A percentile compares a stretch with the other conserved stretches of the same genome.
Conservation (phyloP, 805 yeast genomes). For the Wickerhamiella dianesei region DNA sequence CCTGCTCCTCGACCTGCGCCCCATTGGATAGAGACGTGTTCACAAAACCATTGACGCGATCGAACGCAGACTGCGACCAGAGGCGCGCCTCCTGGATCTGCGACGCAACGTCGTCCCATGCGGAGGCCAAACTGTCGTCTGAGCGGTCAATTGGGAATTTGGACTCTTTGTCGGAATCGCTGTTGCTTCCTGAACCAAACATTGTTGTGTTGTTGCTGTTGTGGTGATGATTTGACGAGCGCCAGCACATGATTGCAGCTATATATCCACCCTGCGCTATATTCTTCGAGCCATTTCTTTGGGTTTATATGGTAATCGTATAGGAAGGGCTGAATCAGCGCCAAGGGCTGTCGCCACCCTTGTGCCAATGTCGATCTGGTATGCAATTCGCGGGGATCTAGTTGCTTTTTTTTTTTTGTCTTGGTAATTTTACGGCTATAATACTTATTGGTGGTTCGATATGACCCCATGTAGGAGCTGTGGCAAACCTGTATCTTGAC, state of each 20-base stretch:
- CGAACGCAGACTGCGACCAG: not conserved
- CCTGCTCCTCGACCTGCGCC: not conserved
- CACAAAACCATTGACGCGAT: constrained; percentile 1
- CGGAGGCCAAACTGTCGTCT: not conserved
- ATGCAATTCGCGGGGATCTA: no score
- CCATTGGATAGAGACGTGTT: not conserved
- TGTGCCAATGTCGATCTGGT: not conserved
- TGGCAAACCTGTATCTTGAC: no score
- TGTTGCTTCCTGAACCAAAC: not conserved
- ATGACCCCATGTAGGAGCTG: no score
- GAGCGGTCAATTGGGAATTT: not conserved
- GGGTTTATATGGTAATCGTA: not conserved
- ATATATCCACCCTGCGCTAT: constrained; percentile 2
- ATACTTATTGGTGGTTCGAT: no score
- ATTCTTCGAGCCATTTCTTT: not conserved
- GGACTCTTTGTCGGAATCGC: not conserved
- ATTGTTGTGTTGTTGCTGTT: not conserved
- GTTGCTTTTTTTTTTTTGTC: no score
- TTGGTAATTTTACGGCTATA: no score
- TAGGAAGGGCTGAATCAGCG: not conserved
- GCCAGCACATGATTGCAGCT: not conserved
- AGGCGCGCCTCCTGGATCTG: not conserved
- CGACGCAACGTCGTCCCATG: not conserved
- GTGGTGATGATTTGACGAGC: not conserved
- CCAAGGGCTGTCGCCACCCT: not conserved